Conservation (phyloP, 345 rosid genomes). For the Adansonia digitata region DNA sequence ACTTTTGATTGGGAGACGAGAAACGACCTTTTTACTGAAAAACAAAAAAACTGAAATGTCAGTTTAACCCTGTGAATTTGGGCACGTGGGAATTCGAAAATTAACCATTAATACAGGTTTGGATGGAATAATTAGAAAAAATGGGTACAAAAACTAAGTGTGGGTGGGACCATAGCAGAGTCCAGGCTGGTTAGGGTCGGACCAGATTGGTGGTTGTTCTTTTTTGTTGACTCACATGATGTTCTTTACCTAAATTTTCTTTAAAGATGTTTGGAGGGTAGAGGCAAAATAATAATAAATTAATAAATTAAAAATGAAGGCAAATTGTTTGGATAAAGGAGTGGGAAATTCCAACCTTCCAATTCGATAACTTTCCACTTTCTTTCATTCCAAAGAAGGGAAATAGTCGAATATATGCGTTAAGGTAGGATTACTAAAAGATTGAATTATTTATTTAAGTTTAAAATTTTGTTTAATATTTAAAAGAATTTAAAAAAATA, state of each 20-base stretch:
- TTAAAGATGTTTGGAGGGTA: neutral
- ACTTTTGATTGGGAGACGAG: too few species aligned
- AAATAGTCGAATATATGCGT: too few species aligned
- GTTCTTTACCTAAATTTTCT: neutral
- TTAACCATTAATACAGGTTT: too few species aligned
- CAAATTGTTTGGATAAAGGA: neutral
- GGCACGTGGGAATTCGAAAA: neutral
- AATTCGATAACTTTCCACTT: neutral
- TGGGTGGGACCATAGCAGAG: neutral
- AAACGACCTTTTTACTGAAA: too few species aligned
- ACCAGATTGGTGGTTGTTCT: neutral
- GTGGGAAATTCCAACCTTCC: neutral
- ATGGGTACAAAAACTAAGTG: neutral
- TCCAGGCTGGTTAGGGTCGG: neutral
- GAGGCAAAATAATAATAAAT: neutral
- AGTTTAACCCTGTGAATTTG: slow-evolving; percentile 7
- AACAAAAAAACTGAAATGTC: too few species aligned
- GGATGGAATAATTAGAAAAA: neutral
- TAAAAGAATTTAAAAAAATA: too few species aligned
- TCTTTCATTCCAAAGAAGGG: neutral
- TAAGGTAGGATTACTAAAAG: too few species aligned
- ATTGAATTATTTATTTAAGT: too few species aligned
- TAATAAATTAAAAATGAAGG: too few species aligned
- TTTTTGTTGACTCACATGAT: slow-evolving; percentile 8
- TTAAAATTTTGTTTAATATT: too few species aligned